Evolutionary conservation across 805 yeast genomes (phyloP), one percentile per base, ranked within the genome.

Genomic region (Lachancea lanzarotensis): DNA sequence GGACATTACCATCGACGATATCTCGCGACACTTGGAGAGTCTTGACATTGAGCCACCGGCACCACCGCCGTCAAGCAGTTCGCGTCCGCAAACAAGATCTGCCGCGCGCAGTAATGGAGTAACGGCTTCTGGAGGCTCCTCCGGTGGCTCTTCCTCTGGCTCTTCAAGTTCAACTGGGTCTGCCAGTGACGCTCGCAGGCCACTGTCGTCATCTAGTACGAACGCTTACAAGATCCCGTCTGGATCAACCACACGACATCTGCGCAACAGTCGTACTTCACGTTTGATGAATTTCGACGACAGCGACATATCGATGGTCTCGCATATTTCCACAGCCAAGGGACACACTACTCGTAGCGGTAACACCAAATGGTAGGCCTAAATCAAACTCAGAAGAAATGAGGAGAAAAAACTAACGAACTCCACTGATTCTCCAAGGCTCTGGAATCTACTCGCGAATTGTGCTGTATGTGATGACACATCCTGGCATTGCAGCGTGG

Each of bases 1-100:
- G 42, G 69, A 65, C 49, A 63, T 65, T 39, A 63, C 69, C 5
- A 62, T 65, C 42, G 68, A 63, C 52, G 69, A 65, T 33, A 62
- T 65, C 7, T 65, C 69, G 1, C 56, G 67, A 41, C 68, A 65
- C 36, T 49, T 65, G 40, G 68, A 64, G 48, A 61, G 65, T 7
- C 51, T 65, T 22, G 69, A 65, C 16, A 55, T 63, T 13, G 53
- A 57, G 30, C 55, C 58, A 37, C 27, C 38, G 11, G 19, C 16
- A 8, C 38, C 38, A 10, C 25, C 38, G 27, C 27, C 38, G 15
- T 18, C 18, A 7, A 11, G 16, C 3, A 27, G n/a, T 19, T 13
- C 38, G n/a, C 25, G 38, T 16, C 38, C 38, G 38, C 38, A 35
- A 3, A 35, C 38, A n/a, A 18, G 38, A n/a, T 10, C 30, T 30